Evolutionary conservation across 805 yeast species (phyloP), one percentile per base, ranked within the genome.

Genomic region (Hanseniaspora occidentalis): DNA sequence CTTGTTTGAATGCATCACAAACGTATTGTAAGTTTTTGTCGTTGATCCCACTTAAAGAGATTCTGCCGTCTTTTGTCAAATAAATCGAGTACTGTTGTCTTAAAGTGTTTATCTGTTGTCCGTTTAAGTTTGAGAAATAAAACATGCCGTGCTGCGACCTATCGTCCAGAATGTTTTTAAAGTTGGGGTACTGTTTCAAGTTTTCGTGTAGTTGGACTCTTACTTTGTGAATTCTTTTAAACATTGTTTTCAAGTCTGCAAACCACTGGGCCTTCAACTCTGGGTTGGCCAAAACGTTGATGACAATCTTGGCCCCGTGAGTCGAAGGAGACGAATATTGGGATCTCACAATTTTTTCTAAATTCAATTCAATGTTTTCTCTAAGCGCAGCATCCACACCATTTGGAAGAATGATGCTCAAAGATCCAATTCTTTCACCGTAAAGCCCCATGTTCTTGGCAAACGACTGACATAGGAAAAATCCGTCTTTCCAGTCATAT

Each of bases 371-470:
- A 45, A 88, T 68, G 18, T 88, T 84, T 17, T 53, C 57, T 19
- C 62, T 53, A 6, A 62, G 54, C 14, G 50, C 37, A 2, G 44
- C 19, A 24, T 43, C 44, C 21, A 73, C 63, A 11, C 45, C 42
- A 41, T 52, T 54, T 31, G 76, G 73, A 20, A 78, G 58, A 8
- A 84, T 73, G 19, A 88, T 59, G 56, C 88, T 96, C 60, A 89
- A 73, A 18, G 92, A 94, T 46, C 98, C 98, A 24, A 81, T 85
- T 68, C 98, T 81, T 69, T 89, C 97, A 61, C 97, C 97, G 58
- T 89, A 89, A 77, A 89, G 79, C 48, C 97, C 97, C 56, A 83
- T 82, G 65, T 92, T 89, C 64, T 89, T 89, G 41, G 97, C 95
- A 62, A 89, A 89, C 8, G 96, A 85, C 69, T 89, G 98, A 64